phyloP scores from a whole-genome alignment of 148 eudicot species.

The Chenopodium berlandieri region DNA sequence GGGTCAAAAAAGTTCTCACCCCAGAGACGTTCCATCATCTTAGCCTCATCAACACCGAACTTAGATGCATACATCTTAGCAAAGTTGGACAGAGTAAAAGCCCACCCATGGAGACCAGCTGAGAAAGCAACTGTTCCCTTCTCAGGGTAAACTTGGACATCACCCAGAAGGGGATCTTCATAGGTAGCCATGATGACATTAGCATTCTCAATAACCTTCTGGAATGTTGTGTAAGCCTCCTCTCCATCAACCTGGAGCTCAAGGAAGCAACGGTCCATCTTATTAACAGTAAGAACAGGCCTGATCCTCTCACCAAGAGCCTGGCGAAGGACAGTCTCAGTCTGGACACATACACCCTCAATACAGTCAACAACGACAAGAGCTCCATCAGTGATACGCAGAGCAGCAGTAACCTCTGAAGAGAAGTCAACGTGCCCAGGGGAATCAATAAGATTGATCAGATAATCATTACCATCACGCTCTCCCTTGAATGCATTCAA shows the following conservation, averaged over 20 bases:
- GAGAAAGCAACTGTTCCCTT: slow-evolving; percentile 77
- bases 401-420: slow-evolving; percentile 34
- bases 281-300: slow-evolving; percentile 39
- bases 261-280: slow-evolving; percentile 38
- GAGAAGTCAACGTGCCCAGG: slow-evolving; percentile 31
- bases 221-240: slow-evolving; percentile 37
- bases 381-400: slow-evolving; percentile 41
- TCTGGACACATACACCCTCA: slow-evolving; percentile 35
- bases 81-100: slow-evolving; percentile 58
- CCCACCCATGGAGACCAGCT: slow-evolving; percentile 74
- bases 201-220: slow-evolving; percentile 49
- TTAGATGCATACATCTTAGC: slow-evolving; percentile 37
- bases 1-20: slow-evolving; percentile 47
- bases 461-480: slow-evolving; percentile 18
- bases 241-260: slow-evolving; percentile 47
- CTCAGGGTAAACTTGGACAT: slow-evolving; percentile 40
- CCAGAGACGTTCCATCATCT: slow-evolving; percentile 78
- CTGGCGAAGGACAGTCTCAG: slow-evolving; percentile 41
- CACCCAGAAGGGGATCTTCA: slow-evolving; percentile 30
- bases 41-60: slow-evolving; percentile 49
- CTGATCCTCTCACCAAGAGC: slow-evolving; percentile 45
- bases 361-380: slow-evolving; percentile 35
- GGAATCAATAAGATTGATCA: slow-evolving; percentile 26
- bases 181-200: slow-evolving; percentile 33
- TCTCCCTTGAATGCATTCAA: slow-evolving; percentile 13